Percentiles rank a stretch among this genome's conserved stretches.
Conservation (phyloP, 371 early-diverging fungal genomes). For the Mucor saturninus region DNA sequence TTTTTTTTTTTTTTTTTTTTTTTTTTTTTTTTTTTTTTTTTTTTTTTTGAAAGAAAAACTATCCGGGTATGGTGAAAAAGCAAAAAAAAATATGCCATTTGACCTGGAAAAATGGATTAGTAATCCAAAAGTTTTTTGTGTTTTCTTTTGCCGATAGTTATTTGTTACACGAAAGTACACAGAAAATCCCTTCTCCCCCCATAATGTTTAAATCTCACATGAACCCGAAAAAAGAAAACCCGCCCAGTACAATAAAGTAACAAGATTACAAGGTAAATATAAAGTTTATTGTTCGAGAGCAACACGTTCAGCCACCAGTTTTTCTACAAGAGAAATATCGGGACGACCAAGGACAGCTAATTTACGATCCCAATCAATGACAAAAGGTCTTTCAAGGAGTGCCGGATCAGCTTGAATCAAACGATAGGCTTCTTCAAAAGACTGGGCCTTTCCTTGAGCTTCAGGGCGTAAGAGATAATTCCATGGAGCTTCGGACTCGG, state of each 20-base stretch:
- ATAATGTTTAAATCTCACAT: neutral
- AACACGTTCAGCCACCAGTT: constrained; percentile 23
- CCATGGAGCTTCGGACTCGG: constrained; percentile 20
- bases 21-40: too few species aligned
- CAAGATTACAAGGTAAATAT: neutral
- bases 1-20: too few species aligned
- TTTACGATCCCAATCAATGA: constrained; percentile 52
- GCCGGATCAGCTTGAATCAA: constrained; percentile 41
- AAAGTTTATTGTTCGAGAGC: neutral
- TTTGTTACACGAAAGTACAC: neutral
- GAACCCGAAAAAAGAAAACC: too few species aligned
- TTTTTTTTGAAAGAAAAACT: too few species aligned
- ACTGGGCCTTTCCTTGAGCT: constrained; percentile 27
- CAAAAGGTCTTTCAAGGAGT: constrained; percentile 50
- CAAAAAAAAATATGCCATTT: neutral
- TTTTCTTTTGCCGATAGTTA: neutral
- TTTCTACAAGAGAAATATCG: constrained; percentile 37
- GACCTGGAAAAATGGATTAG: constrained; percentile 22
- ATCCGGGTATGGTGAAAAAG: neutral
- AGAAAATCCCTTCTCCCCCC: neutral
- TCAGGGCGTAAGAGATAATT: constrained; percentile 39
- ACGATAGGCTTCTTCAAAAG: constrained; percentile 37
- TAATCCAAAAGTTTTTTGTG: constrained; percentile 6
- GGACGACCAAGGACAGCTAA: constrained; percentile 53
- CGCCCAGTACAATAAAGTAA: neutral